Evolutionary conservation across 768 basidiomycete species (phyloP), one percentile per base, ranked within the genome.

Genomic region (Russula compacta): DNA sequence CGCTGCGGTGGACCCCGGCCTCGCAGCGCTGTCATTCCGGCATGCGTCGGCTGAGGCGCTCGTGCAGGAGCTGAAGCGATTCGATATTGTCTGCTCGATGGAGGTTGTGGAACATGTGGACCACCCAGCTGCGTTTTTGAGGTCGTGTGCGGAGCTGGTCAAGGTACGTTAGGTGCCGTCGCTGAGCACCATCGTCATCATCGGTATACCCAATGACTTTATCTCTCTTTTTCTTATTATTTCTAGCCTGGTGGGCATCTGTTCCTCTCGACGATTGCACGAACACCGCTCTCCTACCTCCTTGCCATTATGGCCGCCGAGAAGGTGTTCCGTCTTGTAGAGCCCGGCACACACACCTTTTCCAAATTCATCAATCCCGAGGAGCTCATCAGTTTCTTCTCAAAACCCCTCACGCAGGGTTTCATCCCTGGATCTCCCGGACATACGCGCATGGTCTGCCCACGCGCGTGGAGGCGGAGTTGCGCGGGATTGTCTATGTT

Each of bases 71-170:
- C 71, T 80, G 14, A 79, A 78, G 66, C 82, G 82, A 54, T 98
- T 87, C 70, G 95, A 98, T 71, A 81, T 94, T 19, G 94, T 99
- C 14, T 97, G 93, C 70, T 89, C 94, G 10, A 92, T 98, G 92
- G 97, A 99, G 72, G 95, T 99, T 8, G 71, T 99, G 35, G 97
- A 99, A 74, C 97, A 99, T 69, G 97, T 99, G 53, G 90, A 97
- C 70, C 87, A 95, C 68, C 95, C 97, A 1, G 78, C 83, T 6
- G 78, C 80, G 7, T 99, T 99, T 72, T 79, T 99, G 52, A 77
- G 81, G 33, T 83, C 86, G 42, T 88, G 93, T 66, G 89, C 89
- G 0, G 79, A 86, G 60, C 80, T 98, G 35, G 83, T 95, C 66
- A 98, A 97, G 77, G 95, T 93, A 64, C 44, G 81, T 50, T 9